phyloP scores from a whole-genome alignment of 768 basidiomycete genomes.

The Floccularia luteovirens region DNA sequence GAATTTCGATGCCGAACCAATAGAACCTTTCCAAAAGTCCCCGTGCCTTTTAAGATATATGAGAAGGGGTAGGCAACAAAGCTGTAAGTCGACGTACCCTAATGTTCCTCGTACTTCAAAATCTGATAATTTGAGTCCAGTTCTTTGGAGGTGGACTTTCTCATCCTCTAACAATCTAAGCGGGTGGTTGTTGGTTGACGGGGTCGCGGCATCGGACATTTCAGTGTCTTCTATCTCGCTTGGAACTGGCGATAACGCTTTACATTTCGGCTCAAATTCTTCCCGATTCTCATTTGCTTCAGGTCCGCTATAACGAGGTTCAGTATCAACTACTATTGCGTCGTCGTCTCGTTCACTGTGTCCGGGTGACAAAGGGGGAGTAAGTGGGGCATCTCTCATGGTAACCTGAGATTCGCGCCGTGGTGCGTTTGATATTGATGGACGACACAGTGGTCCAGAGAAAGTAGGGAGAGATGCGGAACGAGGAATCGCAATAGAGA shows the following conservation, averaged over 20 bases:
- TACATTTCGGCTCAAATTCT: background rate
- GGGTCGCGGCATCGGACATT: conserved; percentile 12
- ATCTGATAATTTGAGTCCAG: conserved; percentile 63
- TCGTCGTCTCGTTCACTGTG: conserved; percentile 33
- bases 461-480: conserved; percentile 22
- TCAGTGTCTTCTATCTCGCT: conserved; percentile 14
- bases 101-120: conserved; percentile 78
- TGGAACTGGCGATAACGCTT: conserved; percentile 7
- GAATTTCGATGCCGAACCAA: conserved; percentile 71
- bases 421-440: conserved; percentile 16
- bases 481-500: conserved; percentile 18
- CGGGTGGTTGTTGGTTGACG: conserved; percentile 26
- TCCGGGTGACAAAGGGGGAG: conserved; percentile 61
- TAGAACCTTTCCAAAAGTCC: conserved; percentile 92
- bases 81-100: conserved; percentile 35
- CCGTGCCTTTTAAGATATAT: conserved; percentile 57
- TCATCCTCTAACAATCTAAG: conserved; percentile 64
- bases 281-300: conserved; percentile 7
- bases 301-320: conserved; percentile 26
- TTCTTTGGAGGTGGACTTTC: conserved; percentile 49
- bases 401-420: conserved; percentile 31
- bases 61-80: conserved; percentile 4
- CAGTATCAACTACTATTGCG: conserved; percentile 28
- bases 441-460: conserved; percentile 16
- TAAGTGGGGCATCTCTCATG: conserved; percentile 54